phyloP scores from a whole-genome alignment of 345 rosid species.

The Linum tenue region DNA sequence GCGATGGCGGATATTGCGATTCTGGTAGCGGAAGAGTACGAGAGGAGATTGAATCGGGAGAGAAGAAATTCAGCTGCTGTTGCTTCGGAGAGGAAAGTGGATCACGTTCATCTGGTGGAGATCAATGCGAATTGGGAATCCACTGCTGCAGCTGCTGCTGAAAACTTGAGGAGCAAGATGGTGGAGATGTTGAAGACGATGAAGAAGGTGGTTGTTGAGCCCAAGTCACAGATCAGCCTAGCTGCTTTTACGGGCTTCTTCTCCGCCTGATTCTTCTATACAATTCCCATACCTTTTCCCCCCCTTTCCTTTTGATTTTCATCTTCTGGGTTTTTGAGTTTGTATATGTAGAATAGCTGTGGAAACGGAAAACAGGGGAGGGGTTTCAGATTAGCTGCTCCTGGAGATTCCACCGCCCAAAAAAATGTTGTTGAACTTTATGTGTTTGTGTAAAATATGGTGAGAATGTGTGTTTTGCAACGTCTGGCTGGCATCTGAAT shows the following conservation, averaged over 20 bases:
- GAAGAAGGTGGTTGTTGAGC: neutral
- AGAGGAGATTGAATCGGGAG: neutral
- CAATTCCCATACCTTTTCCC: too few relatives aligned
- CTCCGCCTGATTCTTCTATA: neutral
- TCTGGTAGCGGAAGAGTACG: neutral
- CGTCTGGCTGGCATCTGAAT: too few relatives aligned
- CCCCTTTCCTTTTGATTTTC: too few relatives aligned
- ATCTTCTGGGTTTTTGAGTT: too few relatives aligned
- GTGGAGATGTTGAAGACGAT: neutral
- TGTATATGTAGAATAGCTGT: too few relatives aligned
- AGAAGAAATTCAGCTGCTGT: neutral
- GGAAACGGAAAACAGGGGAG: too few relatives aligned
- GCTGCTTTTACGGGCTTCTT: slow-evolving; percentile 1
- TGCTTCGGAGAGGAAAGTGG: neutral
- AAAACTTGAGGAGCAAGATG: neutral
- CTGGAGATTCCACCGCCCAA: too few relatives aligned
- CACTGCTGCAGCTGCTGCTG: neutral
- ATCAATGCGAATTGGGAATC: neutral
- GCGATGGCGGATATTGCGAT: slow-evolving; percentile 1
- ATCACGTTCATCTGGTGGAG: too few relatives aligned
- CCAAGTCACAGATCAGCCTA: neutral
- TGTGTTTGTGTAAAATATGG: too few relatives aligned
- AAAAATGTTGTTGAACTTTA: too few relatives aligned
- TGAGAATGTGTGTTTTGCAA: too few relatives aligned
- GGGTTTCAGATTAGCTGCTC: too few relatives aligned